phyloP scores from a whole-genome alignment of 177 flowering plant genomes.

The Vitis hybrid region DNA sequence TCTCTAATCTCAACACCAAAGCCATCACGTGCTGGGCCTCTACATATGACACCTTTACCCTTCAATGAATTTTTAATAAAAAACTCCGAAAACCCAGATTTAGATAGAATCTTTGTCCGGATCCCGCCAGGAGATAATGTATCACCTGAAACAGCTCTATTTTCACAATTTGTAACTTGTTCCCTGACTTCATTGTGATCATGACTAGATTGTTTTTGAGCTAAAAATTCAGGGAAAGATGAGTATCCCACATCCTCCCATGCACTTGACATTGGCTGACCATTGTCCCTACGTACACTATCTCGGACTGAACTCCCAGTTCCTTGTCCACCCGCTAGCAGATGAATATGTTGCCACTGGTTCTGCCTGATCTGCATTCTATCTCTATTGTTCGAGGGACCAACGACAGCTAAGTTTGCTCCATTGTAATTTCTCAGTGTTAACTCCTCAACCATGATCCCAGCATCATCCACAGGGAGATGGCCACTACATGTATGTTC shows the following conservation, averaged over 20 bases:
- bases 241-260: constrained; percentile 32
- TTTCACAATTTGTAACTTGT: constrained; percentile 22
- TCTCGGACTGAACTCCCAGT: constrained; percentile 29
- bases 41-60: constrained; percentile 66
- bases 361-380: constrained; percentile 25
- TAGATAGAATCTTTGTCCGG: constrained; percentile 65
- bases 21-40: constrained; percentile 32
- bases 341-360: constrained; percentile 55
- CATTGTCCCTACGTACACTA: constrained; percentile 24
- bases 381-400: constrained; percentile 39
- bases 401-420: constrained; percentile 40
- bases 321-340: constrained; percentile 44
- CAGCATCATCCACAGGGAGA: constrained; percentile 35
- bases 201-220: constrained; percentile 30
- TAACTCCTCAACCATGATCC: constrained; percentile 70
- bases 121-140: constrained; percentile 41
- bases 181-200: constrained; percentile 17
- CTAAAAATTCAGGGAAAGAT: constrained; percentile 32
- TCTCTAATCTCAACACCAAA: constrained; percentile 20
- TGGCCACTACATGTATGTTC: constrained; percentile 35
- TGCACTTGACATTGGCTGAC: constrained; percentile 16
- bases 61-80: constrained; percentile 68
- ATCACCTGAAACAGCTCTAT: constrained; percentile 18
- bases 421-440: constrained; percentile 46
- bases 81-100: constrained; percentile 77